Evolutionary conservation across 2,329 filamentous ascomycete genomes (phyloP).

Genomic region (Dactylellina drechsleri): DNA sequence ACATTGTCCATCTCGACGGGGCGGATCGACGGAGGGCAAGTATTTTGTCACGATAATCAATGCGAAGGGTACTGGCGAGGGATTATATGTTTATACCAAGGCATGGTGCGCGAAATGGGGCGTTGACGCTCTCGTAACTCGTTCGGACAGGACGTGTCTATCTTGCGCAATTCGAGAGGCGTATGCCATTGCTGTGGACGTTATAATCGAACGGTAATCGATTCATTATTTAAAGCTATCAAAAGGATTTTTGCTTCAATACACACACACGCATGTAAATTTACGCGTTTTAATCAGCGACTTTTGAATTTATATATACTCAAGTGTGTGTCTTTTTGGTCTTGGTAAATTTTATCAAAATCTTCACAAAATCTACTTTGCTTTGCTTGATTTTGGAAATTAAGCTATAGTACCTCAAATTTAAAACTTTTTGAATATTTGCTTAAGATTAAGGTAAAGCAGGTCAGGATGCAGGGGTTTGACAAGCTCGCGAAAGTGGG

Average conservation of each 20-base stretch:
- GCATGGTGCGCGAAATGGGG: slow-evolving; percentile 79
- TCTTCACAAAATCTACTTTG: too few species aligned
- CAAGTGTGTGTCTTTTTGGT: too few species aligned
- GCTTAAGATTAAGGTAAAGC: too few species aligned
- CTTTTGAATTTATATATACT: neutral
- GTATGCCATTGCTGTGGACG: slow-evolving; percentile 72
- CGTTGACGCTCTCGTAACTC: slow-evolving; percentile 77
- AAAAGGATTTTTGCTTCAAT: neutral
- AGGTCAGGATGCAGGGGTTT: neutral
- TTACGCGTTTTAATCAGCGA: neutral
- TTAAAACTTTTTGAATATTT: too few species aligned
- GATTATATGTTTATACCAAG: slow-evolving; percentile 75
- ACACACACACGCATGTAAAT: neutral
- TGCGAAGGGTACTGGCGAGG: slow-evolving; percentile 70
- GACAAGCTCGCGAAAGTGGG: neutral
- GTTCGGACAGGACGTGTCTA: slow-evolving; percentile 74
- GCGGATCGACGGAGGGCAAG: slow-evolving; percentile 63
- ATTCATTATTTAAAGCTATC: neutral
- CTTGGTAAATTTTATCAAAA: too few species aligned
- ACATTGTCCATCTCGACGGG: slow-evolving; percentile 61
- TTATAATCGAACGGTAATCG: slow-evolving; percentile 35
- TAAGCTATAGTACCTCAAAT: too few species aligned
- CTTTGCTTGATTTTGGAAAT: too few species aligned
- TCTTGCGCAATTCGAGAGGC: slow-evolving; percentile 80
- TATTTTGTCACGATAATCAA: slow-evolving; percentile 62